phyloP scores from a whole-genome alignment of 768 basidiomycete species.

The Lanmaoa rubissima region DNA sequence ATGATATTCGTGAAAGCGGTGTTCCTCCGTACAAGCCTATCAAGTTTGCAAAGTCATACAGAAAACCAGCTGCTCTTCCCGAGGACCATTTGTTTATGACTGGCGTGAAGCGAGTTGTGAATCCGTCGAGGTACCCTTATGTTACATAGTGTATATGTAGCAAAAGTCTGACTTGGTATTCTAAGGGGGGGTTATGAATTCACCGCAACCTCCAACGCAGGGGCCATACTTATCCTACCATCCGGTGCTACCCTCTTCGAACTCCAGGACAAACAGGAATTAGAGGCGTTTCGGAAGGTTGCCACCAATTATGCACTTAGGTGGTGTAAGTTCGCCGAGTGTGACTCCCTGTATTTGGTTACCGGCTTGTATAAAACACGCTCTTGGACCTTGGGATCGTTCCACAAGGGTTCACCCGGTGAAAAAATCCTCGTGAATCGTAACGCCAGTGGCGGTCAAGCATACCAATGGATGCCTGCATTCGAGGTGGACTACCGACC shows the following conservation, averaged over 20 bases:
- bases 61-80: no score
- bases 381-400: not conserved
- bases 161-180: not conserved
- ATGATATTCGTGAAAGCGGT: constrained; percentile 5
- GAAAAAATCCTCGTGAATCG: not conserved
- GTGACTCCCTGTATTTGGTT: constrained; percentile 5
- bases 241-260: not conserved
- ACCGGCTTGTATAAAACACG: constrained; percentile 2
- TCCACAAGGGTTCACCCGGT: not conserved
- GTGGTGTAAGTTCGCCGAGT: not conserved
- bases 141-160: not conserved
- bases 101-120: not conserved
- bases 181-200: not conserved
- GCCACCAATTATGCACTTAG: not conserved
- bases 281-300: not conserved
- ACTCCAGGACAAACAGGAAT: not conserved
- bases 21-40: not conserved
- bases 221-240: constrained; percentile 6
- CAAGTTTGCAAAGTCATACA: not conserved
- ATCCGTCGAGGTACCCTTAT: not conserved
- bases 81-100: not conserved
- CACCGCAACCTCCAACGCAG: not conserved
- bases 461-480: not conserved
- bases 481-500: not conserved
- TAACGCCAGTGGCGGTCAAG: not conserved